Percentiles rank a stretch among this genome's conserved stretches.
Evolutionary conservation across 2,329 filamentous ascomycete genomes (phyloP).

Genomic region (Shiraia sp.): DNA sequence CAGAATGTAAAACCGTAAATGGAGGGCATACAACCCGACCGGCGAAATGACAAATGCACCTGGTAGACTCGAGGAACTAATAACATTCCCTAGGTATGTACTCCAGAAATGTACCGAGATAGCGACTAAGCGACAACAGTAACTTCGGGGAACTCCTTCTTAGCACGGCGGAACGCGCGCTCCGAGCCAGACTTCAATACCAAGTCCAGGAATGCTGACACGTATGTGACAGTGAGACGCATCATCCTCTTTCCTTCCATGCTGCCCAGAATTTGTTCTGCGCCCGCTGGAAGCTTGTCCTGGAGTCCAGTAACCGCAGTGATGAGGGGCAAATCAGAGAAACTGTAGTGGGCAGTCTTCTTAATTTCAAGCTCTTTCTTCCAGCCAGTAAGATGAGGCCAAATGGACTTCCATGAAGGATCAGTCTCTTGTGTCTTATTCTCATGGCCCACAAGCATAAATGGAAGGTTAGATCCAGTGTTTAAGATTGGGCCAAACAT

Average conservation of each 20-base stretch:
- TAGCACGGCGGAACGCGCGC: slow-evolving; percentile 1
- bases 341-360: slow-evolving; percentile 30
- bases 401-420: slow-evolving; percentile 29
- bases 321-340: slow-evolving; percentile 30
- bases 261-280: slow-evolving; percentile 23
- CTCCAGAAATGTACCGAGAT: too few species aligned
- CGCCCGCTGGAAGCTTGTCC: slow-evolving; percentile 16
- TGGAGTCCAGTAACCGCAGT: slow-evolving; percentile 18
- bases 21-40: too few species aligned
- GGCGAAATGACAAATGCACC: too few species aligned
- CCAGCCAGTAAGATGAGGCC: slow-evolving; percentile 27
- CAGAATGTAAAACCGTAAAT: too few species aligned
- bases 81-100: too few species aligned
- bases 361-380: slow-evolving; percentile 33
- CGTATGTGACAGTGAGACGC: slow-evolving; percentile 21
- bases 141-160: not conserved
- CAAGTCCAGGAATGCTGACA: slow-evolving; percentile 24
- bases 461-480: slow-evolving; percentile 17
- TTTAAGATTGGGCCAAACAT: slow-evolving; percentile 28
- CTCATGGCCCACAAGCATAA: slow-evolving; percentile 32
- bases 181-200: slow-evolving; percentile 18
- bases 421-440: slow-evolving; percentile 35
- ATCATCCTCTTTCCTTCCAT: slow-evolving; percentile 26
- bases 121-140: too few species aligned
- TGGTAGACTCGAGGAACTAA: too few species aligned